phyloP scores from a whole-genome alignment of 2,329 filamentous ascomycete genomes.

The Pyrenochaeta sp. region DNA sequence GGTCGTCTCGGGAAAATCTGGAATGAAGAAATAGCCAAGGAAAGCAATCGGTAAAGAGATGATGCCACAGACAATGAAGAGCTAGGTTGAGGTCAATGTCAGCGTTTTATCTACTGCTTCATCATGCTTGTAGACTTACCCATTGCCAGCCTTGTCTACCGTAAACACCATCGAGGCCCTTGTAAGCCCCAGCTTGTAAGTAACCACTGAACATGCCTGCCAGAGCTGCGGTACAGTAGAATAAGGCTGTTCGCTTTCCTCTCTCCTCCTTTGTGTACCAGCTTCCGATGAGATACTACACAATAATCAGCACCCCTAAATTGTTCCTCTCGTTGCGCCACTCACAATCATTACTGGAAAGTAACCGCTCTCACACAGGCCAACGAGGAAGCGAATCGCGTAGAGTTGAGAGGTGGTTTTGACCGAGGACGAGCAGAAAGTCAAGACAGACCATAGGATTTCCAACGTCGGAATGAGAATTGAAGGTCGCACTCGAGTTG shows the following conservation, averaged over 20 bases:
- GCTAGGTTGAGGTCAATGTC: too few relatives aligned
- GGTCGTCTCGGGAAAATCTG: constrained; percentile 36
- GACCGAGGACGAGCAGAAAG: constrained; percentile 26
- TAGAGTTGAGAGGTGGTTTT: constrained; percentile 40
- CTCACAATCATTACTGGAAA: constrained; percentile 40
- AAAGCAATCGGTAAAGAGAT: constrained; percentile 55
- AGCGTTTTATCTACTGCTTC: too few relatives aligned
- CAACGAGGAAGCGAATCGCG: constrained; percentile 44
- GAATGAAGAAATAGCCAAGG: constrained; percentile 50
- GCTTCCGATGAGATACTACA: constrained; percentile 45
- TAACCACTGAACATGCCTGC: constrained; percentile 46
- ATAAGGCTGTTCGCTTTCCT: constrained; percentile 41
- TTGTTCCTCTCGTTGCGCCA: background rate
- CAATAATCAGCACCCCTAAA: background rate
- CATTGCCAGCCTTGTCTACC: constrained; percentile 34
- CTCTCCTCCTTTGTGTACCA: constrained; percentile 53
- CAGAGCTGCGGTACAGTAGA: constrained; percentile 41
- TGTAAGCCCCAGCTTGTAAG: constrained; percentile 43
- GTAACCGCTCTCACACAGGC: constrained; percentile 33
- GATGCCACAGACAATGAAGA: constrained; percentile 42
- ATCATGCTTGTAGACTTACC: constrained; percentile 1
- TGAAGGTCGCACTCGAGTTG: constrained; percentile 31
- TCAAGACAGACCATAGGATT: constrained; percentile 34
- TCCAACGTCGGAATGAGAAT: constrained; percentile 43
- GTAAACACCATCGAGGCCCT: constrained; percentile 34